phyloP scores from a whole-genome alignment of 23 red algal species.

The Pyropia haitanensis region DNA sequence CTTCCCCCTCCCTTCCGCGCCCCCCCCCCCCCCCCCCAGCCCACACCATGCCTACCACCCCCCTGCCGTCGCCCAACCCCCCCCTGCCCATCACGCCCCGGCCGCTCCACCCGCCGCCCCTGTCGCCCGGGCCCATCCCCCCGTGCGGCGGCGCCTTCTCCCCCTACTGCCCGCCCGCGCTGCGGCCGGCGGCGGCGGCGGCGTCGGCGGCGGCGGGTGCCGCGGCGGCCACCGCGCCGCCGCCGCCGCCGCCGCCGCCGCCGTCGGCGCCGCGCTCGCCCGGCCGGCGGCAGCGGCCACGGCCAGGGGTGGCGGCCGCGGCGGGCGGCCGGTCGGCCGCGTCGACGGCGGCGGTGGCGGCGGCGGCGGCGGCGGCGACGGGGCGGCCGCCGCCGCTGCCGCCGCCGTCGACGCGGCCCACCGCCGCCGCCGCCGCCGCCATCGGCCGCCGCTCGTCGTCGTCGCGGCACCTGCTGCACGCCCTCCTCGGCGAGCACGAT shows the following conservation, averaged over 20 bases:
- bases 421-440: no score
- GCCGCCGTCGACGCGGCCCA: no score
- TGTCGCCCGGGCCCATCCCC: slow-evolving; percentile 5
- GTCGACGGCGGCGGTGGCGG: no score
- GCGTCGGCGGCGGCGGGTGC: slow-evolving; percentile 10
- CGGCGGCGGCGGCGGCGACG: no score
- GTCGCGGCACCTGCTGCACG: no score
- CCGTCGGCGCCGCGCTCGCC: slow-evolving; percentile 5
- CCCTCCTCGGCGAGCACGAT: no score
- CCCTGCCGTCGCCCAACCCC: slow-evolving; percentile 5
- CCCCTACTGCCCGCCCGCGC: slow-evolving; percentile 12
- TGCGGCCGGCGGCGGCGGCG: neutral
- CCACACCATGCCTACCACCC: neutral
- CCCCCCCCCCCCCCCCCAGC: neutral
- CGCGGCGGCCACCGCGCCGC: slow-evolving; percentile 2
- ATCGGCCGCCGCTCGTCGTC: no score
- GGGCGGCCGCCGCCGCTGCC: no score
- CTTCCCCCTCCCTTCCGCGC: neutral
- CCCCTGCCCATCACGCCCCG: slow-evolving; percentile 1
- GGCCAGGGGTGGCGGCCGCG: no score
- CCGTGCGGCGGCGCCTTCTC: slow-evolving; percentile 18
- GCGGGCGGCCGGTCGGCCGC: no score
- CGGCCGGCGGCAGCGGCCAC: neutral
- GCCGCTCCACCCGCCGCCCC: slow-evolving; percentile 12
- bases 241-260: slow-evolving; percentile 5